Evolutionary conservation across 2,329 filamentous ascomycete species (phyloP), one percentile per base, ranked within the genome.

Genomic region (Colletotrichum caudatum): DNA sequence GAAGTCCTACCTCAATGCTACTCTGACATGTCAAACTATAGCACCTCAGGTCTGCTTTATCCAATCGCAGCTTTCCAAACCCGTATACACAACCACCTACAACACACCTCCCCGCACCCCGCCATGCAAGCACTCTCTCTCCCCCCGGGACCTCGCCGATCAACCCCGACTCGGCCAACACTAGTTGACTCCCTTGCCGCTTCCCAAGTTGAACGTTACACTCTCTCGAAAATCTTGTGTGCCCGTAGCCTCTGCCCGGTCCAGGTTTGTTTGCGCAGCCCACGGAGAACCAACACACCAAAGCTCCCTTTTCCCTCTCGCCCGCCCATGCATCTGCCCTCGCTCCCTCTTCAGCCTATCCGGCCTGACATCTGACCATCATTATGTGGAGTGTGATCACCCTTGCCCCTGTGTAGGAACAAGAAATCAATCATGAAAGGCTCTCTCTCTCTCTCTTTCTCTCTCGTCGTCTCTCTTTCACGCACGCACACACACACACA

Each of bases 51-150:
- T 20, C 59, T 9, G 11, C 2, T 20, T 37, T 33, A 33, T 29
- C 61, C 66, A 69, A 65, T 69, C 44, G 44, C 8, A 16, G 20
- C 37, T 44, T 37, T 12, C 41, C 61, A 69, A 69, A 39, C 48
- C 66, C 66, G 59, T 69, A 59, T 58, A 29, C 29, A 29, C 29
- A 5, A 46, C 53, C 61, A 35, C 26, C 61, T 44, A 29, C 39
- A 20, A 7, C 8, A 0, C 2, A 35, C 37, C 39, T 11, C 20
- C 57, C 57, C 41, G 41, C 41, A 60, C 39, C 14, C 57, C 60
- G 54, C 60, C 41, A 44, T 37, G 59, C 14, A 33, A 33, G n/a
- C 11, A 26, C 16, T 41, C 16, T 26, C 39, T 41, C n/a, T 16
- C 51, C 33, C 29, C 23, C 29, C 29, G 29, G n/a, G 56, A 4